Base-by-base conservation (phyloP, 1,284 basidiomycete genomes). In the Malassezia sympodialis region DNA sequence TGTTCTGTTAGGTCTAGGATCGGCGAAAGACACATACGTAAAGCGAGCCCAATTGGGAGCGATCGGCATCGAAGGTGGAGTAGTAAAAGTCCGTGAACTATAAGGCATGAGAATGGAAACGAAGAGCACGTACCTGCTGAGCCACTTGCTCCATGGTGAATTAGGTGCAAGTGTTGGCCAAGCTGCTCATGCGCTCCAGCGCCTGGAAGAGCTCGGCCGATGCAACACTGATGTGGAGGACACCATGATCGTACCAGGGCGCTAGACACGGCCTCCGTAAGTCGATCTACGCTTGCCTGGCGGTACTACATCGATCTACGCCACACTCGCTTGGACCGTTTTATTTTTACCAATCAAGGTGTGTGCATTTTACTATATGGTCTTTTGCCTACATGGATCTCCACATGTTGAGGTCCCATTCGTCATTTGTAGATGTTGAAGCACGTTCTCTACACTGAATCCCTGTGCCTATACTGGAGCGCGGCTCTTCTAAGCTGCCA, bases 31-130 rank as follows among this genome's bases (percentile, higher is more conserved):
- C 14, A 65, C 65, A 81, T 84, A 90, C 88, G 77, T 90, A 91
- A 75, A 91, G 83, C 45, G 76, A 56, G 4, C 57, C 66, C 45
- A 91, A 80, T 8, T 61, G 51, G 0, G 75, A 47, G 26, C 88
- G 81, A 74, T 84, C 76, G 4, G 75, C 15, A 69, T 87, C 84
- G 68, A 90, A 90, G 0, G 81, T 82, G 30, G 60, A 53, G 56
- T 72, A 73, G 61, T 73, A 73, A 42, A 66, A 73, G 50, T 73
- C 61, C 50, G 67, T 69, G 54, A 73, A 73, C 64, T 73, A 56
- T 24, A 12, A 17, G 21, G 28, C 14, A 32, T 54, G 37, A 43
- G 32, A 11, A 34, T 6, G 7, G 2, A 2, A 3, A 19, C 14
- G 7, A 12, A 2, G 24, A 3, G 6, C 15, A 27, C 61, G 50